Evolutionary conservation across 345 rosid genomes (phyloP), one percentile per base, ranked within the genome.

Genomic region (Citrus inodora): DNA sequence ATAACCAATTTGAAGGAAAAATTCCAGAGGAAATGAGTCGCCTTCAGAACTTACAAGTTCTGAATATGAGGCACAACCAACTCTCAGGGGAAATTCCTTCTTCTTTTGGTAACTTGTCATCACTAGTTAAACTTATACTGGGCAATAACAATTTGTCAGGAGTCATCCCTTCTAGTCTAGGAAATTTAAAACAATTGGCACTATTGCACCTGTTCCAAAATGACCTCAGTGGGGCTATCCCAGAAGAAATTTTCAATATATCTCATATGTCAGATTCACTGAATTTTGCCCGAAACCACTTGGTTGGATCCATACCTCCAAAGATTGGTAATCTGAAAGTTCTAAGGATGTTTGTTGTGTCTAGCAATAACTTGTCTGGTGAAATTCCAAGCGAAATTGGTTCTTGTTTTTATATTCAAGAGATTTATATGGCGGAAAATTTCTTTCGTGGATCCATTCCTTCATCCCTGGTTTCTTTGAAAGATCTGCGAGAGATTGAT

Each of bases 111-210:
- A 77, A 81, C 77, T 7, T 81, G 56, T 71, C 73, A 0, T 9
- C 7, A 22, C 51, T 83, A 75, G 2, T 76, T 80, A 2, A 75
- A 75, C 73, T 70, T 76, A 25, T 25, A 25, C 27, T 25, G 27
- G 27, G 1, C 27, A 19, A 59, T 13, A 85, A 85, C 70, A 67
- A 35, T 19, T 40, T 85, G 6, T n/a, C 48, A 4, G 86, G 88
- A 35, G 63, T 27, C 16, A 80, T 85, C 1, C 85, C 87, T 25
- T 25, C 78, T 6, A 35, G 21, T 62, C 3, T 82, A 4, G 76
- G 76, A 38, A 79, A 67, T 14, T 74, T 81, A 21, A 4, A 28
- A 25, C 46, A 40, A 3, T 25, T 83, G 19, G 5, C 19, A 21
- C 3, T 0, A 21, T 27, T 79, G 32, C 22, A 46, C 25, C 37